These are phyloP conservation scores for Suillus clintonianus DNA, from an alignment of 768 basidiomycete species.

Conservation along the genomic window DNA sequence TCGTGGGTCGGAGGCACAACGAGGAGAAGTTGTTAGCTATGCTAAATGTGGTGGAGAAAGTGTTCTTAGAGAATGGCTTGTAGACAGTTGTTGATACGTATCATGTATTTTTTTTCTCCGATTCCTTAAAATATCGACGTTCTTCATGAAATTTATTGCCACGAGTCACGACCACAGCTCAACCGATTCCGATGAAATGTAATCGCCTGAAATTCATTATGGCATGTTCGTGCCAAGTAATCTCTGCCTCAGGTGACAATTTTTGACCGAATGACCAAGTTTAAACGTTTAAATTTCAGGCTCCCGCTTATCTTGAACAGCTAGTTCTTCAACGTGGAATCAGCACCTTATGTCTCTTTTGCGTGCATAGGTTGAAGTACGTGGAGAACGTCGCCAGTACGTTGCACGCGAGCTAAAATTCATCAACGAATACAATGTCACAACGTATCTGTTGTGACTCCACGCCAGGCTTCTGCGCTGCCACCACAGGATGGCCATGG, in stretches of 20 bases:
- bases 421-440: not conserved
- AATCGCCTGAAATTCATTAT: not conserved
- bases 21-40: constrained; percentile 52
- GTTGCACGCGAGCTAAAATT: not conserved
- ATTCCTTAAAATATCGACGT: not conserved
- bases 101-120: too few species aligned
- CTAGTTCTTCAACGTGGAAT: not conserved
- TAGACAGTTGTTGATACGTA: too few species aligned
- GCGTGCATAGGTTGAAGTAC: not conserved
- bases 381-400: not conserved
- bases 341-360: not conserved
- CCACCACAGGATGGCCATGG: not conserved
- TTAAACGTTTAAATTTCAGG: not conserved
- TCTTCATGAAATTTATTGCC: not conserved
- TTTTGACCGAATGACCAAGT: not conserved
- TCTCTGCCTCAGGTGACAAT: too few species aligned
- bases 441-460: not conserved
- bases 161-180: too few species aligned
- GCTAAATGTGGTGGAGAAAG: constrained; percentile 40
- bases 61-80: constrained; percentile 12
- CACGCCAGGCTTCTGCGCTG: not conserved
- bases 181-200: not conserved
- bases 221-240: too few species aligned
- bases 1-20: constrained; percentile 51
- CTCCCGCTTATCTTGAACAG: not conserved